Evolutionary conservation across 179 eudicot genomes (phyloP).

Genomic region (Camellia oleifera): DNA sequence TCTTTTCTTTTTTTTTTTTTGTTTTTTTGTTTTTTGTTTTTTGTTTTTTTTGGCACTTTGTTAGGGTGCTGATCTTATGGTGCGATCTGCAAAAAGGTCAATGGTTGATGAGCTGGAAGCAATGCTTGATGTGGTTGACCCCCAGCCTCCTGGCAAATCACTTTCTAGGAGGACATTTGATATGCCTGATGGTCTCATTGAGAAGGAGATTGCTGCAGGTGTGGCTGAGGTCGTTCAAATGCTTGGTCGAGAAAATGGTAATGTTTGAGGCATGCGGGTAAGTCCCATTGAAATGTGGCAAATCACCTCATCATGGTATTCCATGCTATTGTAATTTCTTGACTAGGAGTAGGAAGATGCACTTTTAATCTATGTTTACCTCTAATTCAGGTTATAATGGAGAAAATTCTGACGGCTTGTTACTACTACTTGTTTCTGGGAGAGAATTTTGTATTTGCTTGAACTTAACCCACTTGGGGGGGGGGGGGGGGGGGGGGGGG

Average conservation of each 20-base stretch:
- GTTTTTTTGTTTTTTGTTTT: background rate
- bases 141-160: conserved; percentile 69
- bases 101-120: conserved; percentile 98
- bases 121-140: conserved; percentile 96
- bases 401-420: background rate
- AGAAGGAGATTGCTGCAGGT: conserved; percentile 85
- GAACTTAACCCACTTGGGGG: background rate
- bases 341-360: conserved; percentile 3
- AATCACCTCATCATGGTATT: background rate
- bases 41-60: background rate
- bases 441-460: conserved; percentile 1
- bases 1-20: background rate
- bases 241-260: conserved; percentile 54
- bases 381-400: background rate
- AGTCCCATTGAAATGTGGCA: background rate
- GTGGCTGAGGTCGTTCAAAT: conserved; percentile 86
- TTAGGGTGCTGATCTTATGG: conserved; percentile 91
- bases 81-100: conserved; percentile 84
- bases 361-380: no score
- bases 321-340: conserved; percentile 17
- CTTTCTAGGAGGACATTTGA: conserved; percentile 82
- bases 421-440: background rate
- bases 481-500: no score
- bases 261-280: conserved; percentile 30
- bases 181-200: conserved; percentile 76